phyloP scores from a whole-genome alignment of 2,329 filamentous ascomycete genomes.

The Stagonosporopsis chrysanthemi region DNA sequence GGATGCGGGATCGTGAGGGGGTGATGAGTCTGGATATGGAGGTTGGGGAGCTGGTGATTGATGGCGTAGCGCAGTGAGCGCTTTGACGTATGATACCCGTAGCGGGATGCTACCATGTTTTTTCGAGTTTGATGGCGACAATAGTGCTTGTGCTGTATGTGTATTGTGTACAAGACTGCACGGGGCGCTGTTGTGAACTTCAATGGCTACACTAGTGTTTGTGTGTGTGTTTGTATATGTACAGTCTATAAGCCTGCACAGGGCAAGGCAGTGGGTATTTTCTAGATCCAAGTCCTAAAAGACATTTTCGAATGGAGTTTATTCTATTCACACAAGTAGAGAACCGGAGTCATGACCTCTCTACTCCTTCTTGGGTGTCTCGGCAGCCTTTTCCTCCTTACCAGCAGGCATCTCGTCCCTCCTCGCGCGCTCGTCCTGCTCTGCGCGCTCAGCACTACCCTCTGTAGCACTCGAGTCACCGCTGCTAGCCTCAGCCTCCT shows the following conservation, averaged over 20 bases:
- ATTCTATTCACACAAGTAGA: conserved; percentile 15
- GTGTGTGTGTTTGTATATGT: conserved; percentile 4
- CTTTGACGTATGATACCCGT: conserved; percentile 10
- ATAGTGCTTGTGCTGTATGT: not conserved
- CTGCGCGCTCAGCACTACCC: conserved; percentile 43
- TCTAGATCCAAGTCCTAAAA: conserved; percentile 8
- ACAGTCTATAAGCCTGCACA: conserved; percentile 11
- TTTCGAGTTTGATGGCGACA: not conserved
- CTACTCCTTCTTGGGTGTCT: conserved; percentile 17
- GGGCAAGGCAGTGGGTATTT: conserved; percentile 16
- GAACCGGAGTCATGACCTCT: conserved; percentile 1
- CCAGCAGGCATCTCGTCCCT: conserved; percentile 30
- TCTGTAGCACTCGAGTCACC: conserved; percentile 30
- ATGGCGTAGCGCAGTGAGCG: conserved; percentile 15
- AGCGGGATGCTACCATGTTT: not conserved
- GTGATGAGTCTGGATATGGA: conserved; percentile 16
- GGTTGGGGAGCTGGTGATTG: conserved; percentile 14
- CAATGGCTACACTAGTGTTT: not conserved
- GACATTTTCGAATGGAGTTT: conserved; percentile 3
- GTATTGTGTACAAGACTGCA: conserved; percentile 5
- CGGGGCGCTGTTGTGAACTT: not conserved
- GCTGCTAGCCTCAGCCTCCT: conserved; percentile 44
- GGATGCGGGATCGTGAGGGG: conserved; percentile 59
- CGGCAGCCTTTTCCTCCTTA: conserved; percentile 25
- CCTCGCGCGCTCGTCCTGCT: conserved; percentile 43